Evolutionary conservation across 257 asterid genomes (phyloP), one percentile per base, ranked within the genome.

Genomic region (Solanum habrochaites): DNA sequence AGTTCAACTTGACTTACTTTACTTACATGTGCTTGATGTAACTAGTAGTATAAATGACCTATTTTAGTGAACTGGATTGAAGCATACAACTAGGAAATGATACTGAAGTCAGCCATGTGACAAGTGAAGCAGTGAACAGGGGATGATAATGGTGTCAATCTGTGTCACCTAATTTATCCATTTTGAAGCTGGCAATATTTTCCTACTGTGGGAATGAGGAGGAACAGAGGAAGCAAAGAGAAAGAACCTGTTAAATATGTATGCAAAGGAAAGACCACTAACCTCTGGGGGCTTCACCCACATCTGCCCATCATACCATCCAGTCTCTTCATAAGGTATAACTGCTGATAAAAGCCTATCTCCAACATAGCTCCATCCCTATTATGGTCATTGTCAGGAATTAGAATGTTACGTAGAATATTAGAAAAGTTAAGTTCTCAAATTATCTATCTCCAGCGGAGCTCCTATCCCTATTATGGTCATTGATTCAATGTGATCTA

Each of bases 201-300:
- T 56, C 62, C 20, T 56, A 23, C 64, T 56, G 64, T 56, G 64
- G 64, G 5, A 56, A 56, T 56, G 64, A 56, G 64, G 23, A 7
- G 43, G 43, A 31, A 39, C 64, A 43, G 40, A 81, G 69, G 85
- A 49, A 81, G 43, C 21, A 10, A 29, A 29, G 85, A 49, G 43
- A 49, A 18, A 45, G 13, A 29, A n/a, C n/a, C n/a, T 80, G 85
- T 47, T 29, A 80, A 16, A 9, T 78, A 78, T 29, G 29, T 29
- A 1, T 42, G 66, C 83, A 23, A 80, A 58, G 74, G 86, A 62
- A 66, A 31, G 31, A 85, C 60, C 62, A 52, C 94, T 82, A 69
- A 95, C 98, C 96, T 96, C 98, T 16, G 98, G 99, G 88, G 98
- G 99, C 88, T 95, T 94, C 58, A 95, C 99, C 98, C 99, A 95